Evolutionary conservation across 176 grass and related monocot genomes (phyloP).

Genomic region (Carex littledalei): DNA sequence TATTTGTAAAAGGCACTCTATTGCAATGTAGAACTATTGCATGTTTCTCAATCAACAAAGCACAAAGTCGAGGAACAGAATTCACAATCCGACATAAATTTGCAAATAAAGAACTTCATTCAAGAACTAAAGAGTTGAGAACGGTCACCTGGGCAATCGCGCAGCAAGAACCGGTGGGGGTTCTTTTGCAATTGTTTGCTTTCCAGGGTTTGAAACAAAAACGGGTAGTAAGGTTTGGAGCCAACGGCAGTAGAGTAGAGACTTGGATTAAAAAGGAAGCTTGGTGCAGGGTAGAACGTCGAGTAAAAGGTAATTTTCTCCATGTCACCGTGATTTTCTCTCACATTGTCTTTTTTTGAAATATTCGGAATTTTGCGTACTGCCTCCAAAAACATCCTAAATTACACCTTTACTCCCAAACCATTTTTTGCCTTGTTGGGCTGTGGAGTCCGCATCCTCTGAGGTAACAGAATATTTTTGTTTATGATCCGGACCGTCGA

Average conservation of each 20-base stretch:
- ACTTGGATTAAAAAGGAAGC: slow-evolving; percentile 18
- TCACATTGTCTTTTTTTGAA: not conserved
- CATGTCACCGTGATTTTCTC: not conserved
- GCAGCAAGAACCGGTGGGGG: not conserved
- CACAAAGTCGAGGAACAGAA: not conserved
- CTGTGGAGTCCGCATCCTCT: not conserved
- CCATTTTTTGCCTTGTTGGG: not conserved
- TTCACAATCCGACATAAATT: not conserved
- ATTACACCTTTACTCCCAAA: not conserved
- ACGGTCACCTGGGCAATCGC: not conserved
- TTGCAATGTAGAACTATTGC: not conserved
- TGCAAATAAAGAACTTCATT: slow-evolving; percentile 2
- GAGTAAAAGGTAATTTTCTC: not conserved
- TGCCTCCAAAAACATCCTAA: not conserved
- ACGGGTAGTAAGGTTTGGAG: not conserved
- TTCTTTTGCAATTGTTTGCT: not conserved
- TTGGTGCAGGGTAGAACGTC: not conserved
- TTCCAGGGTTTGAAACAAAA: not conserved
- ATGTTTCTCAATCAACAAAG: not conserved
- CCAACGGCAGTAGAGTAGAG: not conserved
- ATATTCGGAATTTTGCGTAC: not conserved
- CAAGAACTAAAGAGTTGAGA: not conserved
- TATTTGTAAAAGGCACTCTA: not conserved
- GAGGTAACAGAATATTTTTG: no score
- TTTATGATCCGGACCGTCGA: no score